A percentile compares a stretch with the other conserved stretches of the same genome.
These are phyloP conservation scores for Globisporangium splendens DNA, from an alignment of 352 stramenopile species.

Conservation along the genomic window DNA sequence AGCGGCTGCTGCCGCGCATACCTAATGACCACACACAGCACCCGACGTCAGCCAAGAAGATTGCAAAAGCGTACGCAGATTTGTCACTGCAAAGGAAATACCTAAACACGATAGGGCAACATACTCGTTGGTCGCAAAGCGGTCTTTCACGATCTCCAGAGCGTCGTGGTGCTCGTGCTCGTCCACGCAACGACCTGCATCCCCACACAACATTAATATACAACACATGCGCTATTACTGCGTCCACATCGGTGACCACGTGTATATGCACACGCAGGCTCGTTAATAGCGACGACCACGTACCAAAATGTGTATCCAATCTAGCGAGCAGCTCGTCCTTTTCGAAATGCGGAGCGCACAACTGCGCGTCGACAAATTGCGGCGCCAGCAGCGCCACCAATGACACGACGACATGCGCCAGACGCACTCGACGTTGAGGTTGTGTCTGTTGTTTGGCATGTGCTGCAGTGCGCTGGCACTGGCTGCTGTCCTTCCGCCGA, in stretches of 20 bases:
- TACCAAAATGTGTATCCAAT: constrained; percentile 35
- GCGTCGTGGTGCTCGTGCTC: constrained; percentile 17
- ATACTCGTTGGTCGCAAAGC: constrained; percentile 48
- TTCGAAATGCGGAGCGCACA: constrained; percentile 27
- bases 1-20: constrained; percentile 46
- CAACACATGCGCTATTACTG: background rate
- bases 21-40: constrained; percentile 1
- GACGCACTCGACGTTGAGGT: background rate
- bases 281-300: background rate
- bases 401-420: constrained; percentile 4
- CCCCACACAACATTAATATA: background rate
- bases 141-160: constrained; percentile 38
- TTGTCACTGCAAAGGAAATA: background rate
- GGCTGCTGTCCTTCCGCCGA: too few species aligned
- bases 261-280: too few species aligned
- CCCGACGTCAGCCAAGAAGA: background rate
- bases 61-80: background rate
- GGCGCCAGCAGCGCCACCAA: constrained; percentile 13
- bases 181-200: constrained; percentile 26
- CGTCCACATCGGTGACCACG: background rate
- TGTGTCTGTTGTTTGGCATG: background rate
- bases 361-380: constrained; percentile 14
- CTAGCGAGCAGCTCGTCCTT: constrained; percentile 41
- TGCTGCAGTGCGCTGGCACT: too few species aligned
- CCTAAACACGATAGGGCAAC: background rate